phyloP scores from a whole-genome alignment of 108 stramenopile species.

The Pseudonitzschia multiseries region DNA sequence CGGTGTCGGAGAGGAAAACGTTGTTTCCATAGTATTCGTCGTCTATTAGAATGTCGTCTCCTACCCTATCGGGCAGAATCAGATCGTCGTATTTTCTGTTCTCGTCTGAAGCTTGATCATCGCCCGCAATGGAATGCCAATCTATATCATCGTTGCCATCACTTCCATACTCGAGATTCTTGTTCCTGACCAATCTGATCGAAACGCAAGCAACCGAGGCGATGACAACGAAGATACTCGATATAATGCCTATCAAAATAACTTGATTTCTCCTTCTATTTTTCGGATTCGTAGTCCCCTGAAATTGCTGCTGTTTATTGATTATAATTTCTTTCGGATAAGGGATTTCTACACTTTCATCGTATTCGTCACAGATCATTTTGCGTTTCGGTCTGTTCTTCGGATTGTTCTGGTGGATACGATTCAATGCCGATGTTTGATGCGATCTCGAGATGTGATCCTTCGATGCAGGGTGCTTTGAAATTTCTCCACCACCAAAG shows the following conservation, averaged over 20 bases:
- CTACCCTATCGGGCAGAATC: neutral
- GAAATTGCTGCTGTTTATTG: neutral
- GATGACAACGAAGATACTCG: neutral
- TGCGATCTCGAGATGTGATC: no score
- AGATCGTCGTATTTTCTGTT: neutral
- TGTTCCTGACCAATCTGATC: neutral
- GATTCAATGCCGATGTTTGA: no score
- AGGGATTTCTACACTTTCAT: neutral
- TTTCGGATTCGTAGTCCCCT: neutral
- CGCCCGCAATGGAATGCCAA: neutral
- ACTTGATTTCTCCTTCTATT: neutral
- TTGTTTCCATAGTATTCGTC: neutral
- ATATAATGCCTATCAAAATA: neutral
- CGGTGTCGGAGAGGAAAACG: neutral
- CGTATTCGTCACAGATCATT: neutral
- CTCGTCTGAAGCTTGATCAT: neutral
- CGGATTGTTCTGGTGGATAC: no score
- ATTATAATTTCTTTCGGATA: neutral
- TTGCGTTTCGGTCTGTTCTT: neutral
- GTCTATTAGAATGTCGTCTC: neutral
- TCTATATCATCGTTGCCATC: neutral
- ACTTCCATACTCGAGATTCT: neutral
- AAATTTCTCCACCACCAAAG: no score
- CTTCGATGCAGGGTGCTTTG: no score
- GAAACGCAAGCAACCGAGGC: slow-evolving; percentile 3